phyloP scores from a whole-genome alignment of 805 yeast species.

The Saturnispora dispora region DNA sequence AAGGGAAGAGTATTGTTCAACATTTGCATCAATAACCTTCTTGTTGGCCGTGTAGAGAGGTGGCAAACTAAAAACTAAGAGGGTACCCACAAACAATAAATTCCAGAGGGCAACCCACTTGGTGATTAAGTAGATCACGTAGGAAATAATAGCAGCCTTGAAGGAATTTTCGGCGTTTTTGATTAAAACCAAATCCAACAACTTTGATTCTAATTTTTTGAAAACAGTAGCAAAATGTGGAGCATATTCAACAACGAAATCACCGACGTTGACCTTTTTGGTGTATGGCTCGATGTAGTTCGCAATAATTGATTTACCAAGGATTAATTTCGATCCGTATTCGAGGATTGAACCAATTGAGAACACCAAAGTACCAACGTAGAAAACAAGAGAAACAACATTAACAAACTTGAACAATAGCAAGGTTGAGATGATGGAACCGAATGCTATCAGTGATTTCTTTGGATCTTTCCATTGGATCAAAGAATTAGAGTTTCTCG shows the following conservation, averaged over 20 bases:
- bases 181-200: slow-evolving; percentile 54
- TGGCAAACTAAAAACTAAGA: slow-evolving; percentile 67
- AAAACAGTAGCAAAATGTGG: slow-evolving; percentile 32
- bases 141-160: slow-evolving; percentile 61
- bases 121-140: slow-evolving; percentile 60
- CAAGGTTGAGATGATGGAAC: slow-evolving; percentile 46
- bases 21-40: slow-evolving; percentile 63
- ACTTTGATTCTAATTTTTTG: slow-evolving; percentile 42
- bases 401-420: slow-evolving; percentile 55
- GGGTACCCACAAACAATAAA: slow-evolving; percentile 46
- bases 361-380: slow-evolving; percentile 49
- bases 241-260: slow-evolving; percentile 22
- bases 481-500: slow-evolving; percentile 27
- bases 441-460: slow-evolving; percentile 69
- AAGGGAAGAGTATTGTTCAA: slow-evolving; percentile 35
- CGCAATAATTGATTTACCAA: slow-evolving; percentile 76
- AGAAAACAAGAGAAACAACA: slow-evolving; percentile 51
- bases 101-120: slow-evolving; percentile 68
- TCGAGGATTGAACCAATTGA: slow-evolving; percentile 62
- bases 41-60: slow-evolving; percentile 64
- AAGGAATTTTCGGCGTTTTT: slow-evolving; percentile 64
- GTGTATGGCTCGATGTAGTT: slow-evolving; percentile 64
- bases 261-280: slow-evolving; percentile 26
- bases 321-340: slow-evolving; percentile 58
- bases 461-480: slow-evolving; percentile 72